Evolutionary conservation across 352 stramenopile genomes (phyloP).

Genomic region (Phytophthora megakarya): DNA sequence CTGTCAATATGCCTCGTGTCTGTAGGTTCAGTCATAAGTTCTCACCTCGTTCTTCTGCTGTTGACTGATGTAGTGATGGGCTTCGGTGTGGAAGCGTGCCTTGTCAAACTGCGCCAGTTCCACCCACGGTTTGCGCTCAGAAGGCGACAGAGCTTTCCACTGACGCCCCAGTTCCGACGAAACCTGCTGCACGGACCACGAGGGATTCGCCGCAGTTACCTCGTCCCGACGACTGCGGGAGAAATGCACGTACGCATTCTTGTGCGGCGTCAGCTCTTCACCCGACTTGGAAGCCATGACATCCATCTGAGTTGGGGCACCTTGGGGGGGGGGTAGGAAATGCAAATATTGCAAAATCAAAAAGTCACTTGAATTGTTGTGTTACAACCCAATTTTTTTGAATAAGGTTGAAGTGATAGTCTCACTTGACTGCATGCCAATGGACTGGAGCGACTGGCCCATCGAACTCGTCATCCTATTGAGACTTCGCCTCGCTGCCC

Average conservation of each 20-base stretch:
- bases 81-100: constrained; percentile 49
- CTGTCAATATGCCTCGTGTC: neutral
- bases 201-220: constrained; percentile 34
- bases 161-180: constrained; percentile 53
- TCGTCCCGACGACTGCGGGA: constrained; percentile 40
- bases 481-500: constrained; percentile 33
- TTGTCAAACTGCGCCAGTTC: constrained; percentile 69
- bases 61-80: constrained; percentile 28
- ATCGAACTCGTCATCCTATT: no score
- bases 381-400: constrained; percentile 13
- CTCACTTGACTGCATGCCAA: neutral
- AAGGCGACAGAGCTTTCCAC: constrained; percentile 52
- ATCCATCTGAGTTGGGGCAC: neutral
- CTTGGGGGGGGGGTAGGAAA: constrained; percentile 9
- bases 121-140: constrained; percentile 52
- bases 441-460: no score
- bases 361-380: constrained; percentile 12
- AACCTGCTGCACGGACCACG: constrained; percentile 55
- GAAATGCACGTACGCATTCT: constrained; percentile 65
- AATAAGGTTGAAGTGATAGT: constrained; percentile 16
- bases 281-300: no score
- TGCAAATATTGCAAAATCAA: neutral
- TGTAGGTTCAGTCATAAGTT: neutral
- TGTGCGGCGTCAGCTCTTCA: constrained; percentile 27
- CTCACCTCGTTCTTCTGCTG: constrained; percentile 16